Percentiles rank a stretch among this genome's conserved stretches.
Conservation (phyloP, 306 rosid genomes). For the Cucurbita ficifolia region DNA sequence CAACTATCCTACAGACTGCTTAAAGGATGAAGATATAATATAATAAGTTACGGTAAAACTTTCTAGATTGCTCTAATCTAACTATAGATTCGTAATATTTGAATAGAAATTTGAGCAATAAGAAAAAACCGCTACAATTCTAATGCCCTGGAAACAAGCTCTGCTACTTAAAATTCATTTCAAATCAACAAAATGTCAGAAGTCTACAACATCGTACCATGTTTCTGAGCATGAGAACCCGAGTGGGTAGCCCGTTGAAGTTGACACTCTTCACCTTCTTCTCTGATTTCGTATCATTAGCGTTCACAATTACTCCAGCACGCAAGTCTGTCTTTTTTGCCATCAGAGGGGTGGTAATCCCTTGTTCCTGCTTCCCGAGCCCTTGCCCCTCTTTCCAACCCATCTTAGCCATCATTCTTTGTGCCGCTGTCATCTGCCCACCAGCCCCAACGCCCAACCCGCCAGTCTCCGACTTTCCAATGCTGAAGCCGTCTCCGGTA, state of each 20-base stretch:
- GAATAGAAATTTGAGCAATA: not conserved
- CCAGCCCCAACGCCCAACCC: slow-evolving; percentile 94
- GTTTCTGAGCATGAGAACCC: slow-evolving; percentile 76
- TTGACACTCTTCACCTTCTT: slow-evolving; percentile 49
- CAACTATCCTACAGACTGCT: not conserved
- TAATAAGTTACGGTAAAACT: not conserved
- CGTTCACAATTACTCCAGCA: slow-evolving; percentile 94
- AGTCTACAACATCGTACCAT: slow-evolving; percentile 43
- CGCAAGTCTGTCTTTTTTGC: slow-evolving; percentile 89
- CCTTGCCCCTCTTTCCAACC: slow-evolving; percentile 99
- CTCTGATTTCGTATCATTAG: slow-evolving; percentile 55
- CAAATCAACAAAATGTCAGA: not conserved
- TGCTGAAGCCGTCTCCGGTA: slow-evolving; percentile 61
- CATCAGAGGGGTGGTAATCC: slow-evolving; percentile 93
- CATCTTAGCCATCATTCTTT: slow-evolving; percentile 99
- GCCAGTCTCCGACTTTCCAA: slow-evolving; percentile 77
- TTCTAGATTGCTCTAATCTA: not conserved
- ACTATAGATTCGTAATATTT: not conserved
- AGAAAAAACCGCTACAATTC: not conserved
- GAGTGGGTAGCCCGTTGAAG: slow-evolving; percentile 66
- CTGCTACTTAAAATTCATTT: not conserved
- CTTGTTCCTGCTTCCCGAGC: slow-evolving; percentile 92
- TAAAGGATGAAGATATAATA: not conserved
- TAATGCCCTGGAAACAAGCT: not conserved
- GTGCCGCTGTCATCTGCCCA: slow-evolving; percentile 98